Evolutionary conservation across 2,329 filamentous ascomycete species (phyloP).

Genomic region (Davidsoniella eucalypti): DNA sequence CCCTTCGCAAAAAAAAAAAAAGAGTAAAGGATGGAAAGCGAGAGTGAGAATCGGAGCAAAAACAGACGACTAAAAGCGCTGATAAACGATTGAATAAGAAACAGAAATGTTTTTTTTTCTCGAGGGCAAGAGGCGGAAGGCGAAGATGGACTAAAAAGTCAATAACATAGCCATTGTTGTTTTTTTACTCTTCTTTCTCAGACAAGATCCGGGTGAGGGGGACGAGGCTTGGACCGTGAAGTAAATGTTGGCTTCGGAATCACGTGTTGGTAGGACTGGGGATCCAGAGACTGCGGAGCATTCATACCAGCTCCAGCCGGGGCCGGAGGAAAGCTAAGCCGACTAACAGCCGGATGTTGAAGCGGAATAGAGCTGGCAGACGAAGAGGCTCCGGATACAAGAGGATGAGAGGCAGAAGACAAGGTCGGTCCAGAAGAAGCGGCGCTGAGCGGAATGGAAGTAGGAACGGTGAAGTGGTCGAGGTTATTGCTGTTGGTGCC

Average conservation of each 20-base stretch:
- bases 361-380: background rate
- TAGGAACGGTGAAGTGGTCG: too few relatives aligned
- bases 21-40: background rate
- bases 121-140: too few relatives aligned
- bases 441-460: too few relatives aligned
- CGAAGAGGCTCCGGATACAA: background rate
- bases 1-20: background rate
- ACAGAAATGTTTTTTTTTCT: background rate
- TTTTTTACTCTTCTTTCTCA: background rate
- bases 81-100: constrained; percentile 7
- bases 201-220: background rate
- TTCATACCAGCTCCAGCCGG: background rate
- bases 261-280: background rate
- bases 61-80: constrained; percentile 4
- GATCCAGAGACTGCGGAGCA: background rate
- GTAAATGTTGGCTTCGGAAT: background rate
- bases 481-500: too few relatives aligned
- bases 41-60: constrained; percentile 1
- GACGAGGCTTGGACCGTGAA: background rate
- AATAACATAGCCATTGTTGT: too few relatives aligned
- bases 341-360: too few relatives aligned
- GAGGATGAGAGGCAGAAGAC: background rate
- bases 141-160: too few relatives aligned
- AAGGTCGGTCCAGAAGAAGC: too few relatives aligned
- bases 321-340: too few relatives aligned